Evolutionary conservation across 1,139 yeast species (phyloP).

Genomic region (Saccharomyces uvarum): DNA sequence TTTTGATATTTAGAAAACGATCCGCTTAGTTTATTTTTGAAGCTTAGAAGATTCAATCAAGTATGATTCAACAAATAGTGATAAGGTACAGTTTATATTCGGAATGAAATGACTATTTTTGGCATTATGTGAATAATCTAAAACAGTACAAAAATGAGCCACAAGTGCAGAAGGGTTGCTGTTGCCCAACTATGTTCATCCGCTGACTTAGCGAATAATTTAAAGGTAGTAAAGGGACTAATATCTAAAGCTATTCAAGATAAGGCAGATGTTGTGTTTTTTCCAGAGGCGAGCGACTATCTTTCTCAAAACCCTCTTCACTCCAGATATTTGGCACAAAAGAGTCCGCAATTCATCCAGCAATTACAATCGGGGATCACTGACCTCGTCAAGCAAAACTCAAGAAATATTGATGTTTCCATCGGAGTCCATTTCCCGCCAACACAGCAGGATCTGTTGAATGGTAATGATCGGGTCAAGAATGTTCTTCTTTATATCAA

Average conservation of each 20-base stretch:
- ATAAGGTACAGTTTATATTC: neutral
- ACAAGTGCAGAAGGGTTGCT: conserved; percentile 41
- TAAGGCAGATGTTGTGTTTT: conserved; percentile 59
- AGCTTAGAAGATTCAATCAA: neutral
- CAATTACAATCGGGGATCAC: conserved; percentile 44
- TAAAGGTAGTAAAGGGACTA: conserved; percentile 47
- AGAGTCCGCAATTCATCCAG: conserved; percentile 34
- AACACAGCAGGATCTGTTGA: conserved; percentile 9
- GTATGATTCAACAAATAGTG: neutral
- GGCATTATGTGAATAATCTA: neutral
- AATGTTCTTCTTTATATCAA: conserved; percentile 70
- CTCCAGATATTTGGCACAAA: conserved; percentile 49
- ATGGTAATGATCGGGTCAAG: conserved; percentile 41
- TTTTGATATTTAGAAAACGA: neutral
- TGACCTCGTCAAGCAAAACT: conserved; percentile 29
- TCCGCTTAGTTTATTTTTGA: neutral
- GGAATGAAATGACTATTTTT: neutral
- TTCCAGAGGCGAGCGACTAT: conserved; percentile 93
- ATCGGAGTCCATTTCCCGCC: conserved; percentile 84
- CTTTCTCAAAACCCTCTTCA: conserved; percentile 63
- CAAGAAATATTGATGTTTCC: conserved; percentile 39
- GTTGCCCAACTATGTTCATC: conserved; percentile 85
- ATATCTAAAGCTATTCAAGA: conserved; percentile 53
- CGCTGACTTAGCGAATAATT: conserved; percentile 52
- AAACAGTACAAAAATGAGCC: neutral